Evolutionary conservation across 1,284 basidiomycete species (phyloP), one percentile per base, ranked within the genome.

Genomic region (Fomitopsis palustris): DNA sequence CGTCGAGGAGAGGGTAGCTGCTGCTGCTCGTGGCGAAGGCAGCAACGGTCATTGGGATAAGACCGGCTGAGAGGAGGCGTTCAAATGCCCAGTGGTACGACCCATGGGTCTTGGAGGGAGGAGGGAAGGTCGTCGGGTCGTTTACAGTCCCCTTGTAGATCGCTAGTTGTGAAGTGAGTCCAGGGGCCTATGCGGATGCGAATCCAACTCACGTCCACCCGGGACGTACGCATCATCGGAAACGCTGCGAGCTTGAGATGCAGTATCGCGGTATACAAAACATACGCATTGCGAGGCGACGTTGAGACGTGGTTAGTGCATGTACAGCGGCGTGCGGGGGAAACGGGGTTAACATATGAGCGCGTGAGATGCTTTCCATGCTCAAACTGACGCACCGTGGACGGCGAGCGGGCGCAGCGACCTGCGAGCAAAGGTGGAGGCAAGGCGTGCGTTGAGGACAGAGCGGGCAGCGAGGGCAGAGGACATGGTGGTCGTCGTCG

Each of bases 61-160:
- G 86, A 25, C 87, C 80, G 0, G 92, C 96, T 1, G 92, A 90
- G 58, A 98, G 83, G 19, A 95, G 81, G 57, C 96, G 90, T 76
- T 99, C 96, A 71, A 98, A 98, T 1, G 94, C 88, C 96, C 96
- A 99, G 82, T 98, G 96, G 77, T 98, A 90, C 2, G 94, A 96
- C 54, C 97, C 96, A 70, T 97, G 92, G 3, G 86, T 75, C 71
- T 85, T 88, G 62, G 84, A 90, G 8, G 94, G 85, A 25, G 87
- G 73, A 31, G 96, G 96, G 81, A 95, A 97, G 21, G 87, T 77
- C 4, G 92, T 93, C 1, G 96, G 93, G 73, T 99, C 96, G 79
- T 99, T 99, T 67, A 96, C 95, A 38, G 93, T 93, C 59, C 96
- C 96, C 75, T 88, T 87, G 79, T 93, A 86, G 74, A 98, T 87